These are phyloP conservation scores for Mycena venus DNA, from an alignment of 768 basidiomycete species.

Conservation along the genomic window DNA sequence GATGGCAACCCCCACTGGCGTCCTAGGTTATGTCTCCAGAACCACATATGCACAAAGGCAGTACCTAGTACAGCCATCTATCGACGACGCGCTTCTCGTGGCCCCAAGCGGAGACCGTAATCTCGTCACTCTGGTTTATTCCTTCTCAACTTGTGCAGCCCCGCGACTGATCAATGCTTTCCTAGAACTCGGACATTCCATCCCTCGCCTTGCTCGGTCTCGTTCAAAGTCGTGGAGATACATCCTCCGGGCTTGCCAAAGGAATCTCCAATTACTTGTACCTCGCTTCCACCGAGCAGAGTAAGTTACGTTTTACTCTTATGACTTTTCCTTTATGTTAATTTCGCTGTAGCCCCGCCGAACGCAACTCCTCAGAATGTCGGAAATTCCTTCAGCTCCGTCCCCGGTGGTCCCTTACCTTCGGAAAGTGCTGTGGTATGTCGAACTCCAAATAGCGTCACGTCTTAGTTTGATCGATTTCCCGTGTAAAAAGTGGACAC, in stretches of 20 bases:
- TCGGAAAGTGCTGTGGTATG: constrained; percentile 36
- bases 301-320: constrained; percentile 22
- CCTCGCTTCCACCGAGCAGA: constrained; percentile 32
- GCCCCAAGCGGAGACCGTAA: neutral
- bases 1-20: constrained; percentile 10
- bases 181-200: constrained; percentile 34
- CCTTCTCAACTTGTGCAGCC: neutral
- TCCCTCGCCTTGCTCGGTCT: constrained; percentile 35
- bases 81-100: constrained; percentile 23
- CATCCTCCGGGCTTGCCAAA: constrained; percentile 20
- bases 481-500: constrained; percentile 32
- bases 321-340: neutral
- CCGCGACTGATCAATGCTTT: neutral
- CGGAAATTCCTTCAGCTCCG: constrained; percentile 18
- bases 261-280: constrained; percentile 28
- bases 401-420: neutral
- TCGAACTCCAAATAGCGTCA: neutral
- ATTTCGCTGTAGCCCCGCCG: constrained; percentile 12
- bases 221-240: constrained; percentile 36
- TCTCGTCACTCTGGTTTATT: constrained; percentile 13
- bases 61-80: constrained; percentile 9
- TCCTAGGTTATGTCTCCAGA: constrained; percentile 25
- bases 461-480: neutral
- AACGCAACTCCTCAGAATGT: constrained; percentile 22
- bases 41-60: constrained; percentile 17